Percentiles rank a stretch among this genome's conserved stretches.
Conservation (phyloP, 108 stramenopile species). For the Ochromonas danica region DNA sequence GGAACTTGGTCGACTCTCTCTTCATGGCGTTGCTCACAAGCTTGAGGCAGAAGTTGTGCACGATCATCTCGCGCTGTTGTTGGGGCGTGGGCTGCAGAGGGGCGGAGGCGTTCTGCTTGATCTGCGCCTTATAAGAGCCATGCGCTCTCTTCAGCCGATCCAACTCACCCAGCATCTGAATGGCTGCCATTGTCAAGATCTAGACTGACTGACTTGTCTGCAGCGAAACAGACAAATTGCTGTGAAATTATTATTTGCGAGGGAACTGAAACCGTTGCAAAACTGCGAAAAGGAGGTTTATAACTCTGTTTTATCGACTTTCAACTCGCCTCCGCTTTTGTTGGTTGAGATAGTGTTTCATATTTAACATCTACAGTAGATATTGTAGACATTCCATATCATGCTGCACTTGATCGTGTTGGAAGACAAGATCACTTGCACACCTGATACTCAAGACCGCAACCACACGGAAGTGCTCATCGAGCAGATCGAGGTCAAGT, state of each 20-base stretch:
- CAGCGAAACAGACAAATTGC: too few species aligned
- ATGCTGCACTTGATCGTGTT: constrained; percentile 30
- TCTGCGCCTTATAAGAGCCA: not conserved
- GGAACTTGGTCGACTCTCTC: not conserved
- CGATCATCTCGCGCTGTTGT: not conserved
- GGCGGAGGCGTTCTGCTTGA: too few species aligned
- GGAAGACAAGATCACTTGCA: constrained; percentile 22
- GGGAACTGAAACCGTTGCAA: too few species aligned
- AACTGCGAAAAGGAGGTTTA: too few species aligned
- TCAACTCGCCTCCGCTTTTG: too few species aligned
- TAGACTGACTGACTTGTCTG: too few species aligned
- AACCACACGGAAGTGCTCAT: constrained; percentile 41
- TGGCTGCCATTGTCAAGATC: too few species aligned
- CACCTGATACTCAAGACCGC: too few species aligned
- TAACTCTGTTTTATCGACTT: too few species aligned
- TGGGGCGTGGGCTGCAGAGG: not conserved
- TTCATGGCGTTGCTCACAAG: not conserved
- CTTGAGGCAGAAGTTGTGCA: not conserved
- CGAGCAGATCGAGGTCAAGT: constrained; percentile 40
- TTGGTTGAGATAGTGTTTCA: not conserved
- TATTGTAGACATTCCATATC: too few species aligned
- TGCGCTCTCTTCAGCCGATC: not conserved
- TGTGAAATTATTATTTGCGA: too few species aligned
- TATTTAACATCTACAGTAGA: too few species aligned
- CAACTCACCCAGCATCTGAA: not conserved